phyloP scores from a whole-genome alignment of 495 filamentous ascomycete genomes.

The Xylaria bambusicola region DNA sequence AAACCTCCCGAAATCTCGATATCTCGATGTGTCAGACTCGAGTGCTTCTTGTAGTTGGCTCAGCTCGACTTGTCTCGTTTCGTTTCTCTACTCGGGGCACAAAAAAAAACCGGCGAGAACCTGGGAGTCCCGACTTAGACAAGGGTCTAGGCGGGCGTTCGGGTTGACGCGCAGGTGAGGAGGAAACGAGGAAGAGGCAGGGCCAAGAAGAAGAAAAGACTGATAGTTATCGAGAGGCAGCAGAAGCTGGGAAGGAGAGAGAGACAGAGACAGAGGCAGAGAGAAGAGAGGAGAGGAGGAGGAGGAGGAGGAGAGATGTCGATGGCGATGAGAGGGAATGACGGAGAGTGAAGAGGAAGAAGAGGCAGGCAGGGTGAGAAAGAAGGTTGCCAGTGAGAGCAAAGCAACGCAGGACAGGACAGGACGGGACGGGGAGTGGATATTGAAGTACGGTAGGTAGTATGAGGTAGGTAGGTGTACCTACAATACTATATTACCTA shows the following conservation, averaged over 20 bases:
- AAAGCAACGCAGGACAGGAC: conserved; percentile 20
- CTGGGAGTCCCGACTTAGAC: conserved; percentile 23
- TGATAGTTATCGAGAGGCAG: too few relatives aligned
- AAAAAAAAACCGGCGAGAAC: conserved; percentile 20
- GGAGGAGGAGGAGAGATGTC: conserved; percentile 30
- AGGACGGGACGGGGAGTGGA: conserved; percentile 15
- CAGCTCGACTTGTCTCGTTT: conserved; percentile 10
- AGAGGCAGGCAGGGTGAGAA: conserved; percentile 18
- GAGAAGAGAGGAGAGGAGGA: conserved; percentile 22
- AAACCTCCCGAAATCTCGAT: background rate
- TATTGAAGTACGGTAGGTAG: too few relatives aligned
- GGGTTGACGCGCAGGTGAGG: conserved; percentile 26
- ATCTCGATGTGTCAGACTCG: background rate
- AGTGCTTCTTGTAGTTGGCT: background rate
- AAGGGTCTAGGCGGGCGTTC: conserved; percentile 23
- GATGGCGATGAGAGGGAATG: conserved; percentile 26
- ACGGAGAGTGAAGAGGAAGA: conserved; percentile 24
- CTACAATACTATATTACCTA: too few relatives aligned
- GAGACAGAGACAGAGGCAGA: conserved; percentile 18
- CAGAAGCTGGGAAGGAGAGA: conserved; percentile 20
- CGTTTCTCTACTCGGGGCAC: background rate
- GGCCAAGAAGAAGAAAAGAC: conserved; percentile 23
- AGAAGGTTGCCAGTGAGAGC: too few relatives aligned
- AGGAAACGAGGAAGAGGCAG: conserved; percentile 22
- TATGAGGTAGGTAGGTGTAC: too few relatives aligned